Percentiles rank a stretch among this genome's conserved stretches.
These are phyloP conservation scores for Bremia lactucae DNA, from an alignment of 352 stramenopile species.

Conservation along the genomic window DNA sequence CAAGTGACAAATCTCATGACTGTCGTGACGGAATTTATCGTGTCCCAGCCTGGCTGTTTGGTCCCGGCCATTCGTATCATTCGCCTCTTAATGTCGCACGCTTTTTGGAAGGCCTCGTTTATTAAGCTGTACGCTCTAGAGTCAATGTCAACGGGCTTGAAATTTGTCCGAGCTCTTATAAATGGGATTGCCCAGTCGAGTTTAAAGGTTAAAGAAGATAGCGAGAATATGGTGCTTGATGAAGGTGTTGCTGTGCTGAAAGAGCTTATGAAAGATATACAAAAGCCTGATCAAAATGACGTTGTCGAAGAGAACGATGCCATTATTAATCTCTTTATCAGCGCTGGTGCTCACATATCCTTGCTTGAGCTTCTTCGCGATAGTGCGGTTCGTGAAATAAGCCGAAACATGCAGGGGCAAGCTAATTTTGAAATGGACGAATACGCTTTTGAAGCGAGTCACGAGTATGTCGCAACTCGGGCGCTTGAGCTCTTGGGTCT, in stretches of 20 bases:
- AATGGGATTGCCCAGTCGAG: conserved; percentile 40
- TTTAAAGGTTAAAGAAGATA: conserved; percentile 11
- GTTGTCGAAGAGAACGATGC: conserved; percentile 45
- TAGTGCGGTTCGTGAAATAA: conserved; percentile 14
- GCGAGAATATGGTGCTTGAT: conserved; percentile 37
- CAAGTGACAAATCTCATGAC: conserved; percentile 55
- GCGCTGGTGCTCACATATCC: conserved; percentile 48
- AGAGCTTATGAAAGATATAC: conserved; percentile 35
- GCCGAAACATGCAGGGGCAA: conserved; percentile 12
- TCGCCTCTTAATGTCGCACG: conserved; percentile 58
- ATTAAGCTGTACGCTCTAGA: conserved; percentile 54
- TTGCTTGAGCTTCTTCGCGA: conserved; percentile 50
- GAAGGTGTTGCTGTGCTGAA: conserved; percentile 51
- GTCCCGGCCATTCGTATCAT: conserved; percentile 55
- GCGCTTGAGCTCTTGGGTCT: conserved; percentile 42
- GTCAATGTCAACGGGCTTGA: conserved; percentile 42
- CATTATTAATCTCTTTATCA: conserved; percentile 62
- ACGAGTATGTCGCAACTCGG: conserved; percentile 21
- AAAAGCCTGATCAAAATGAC: conserved; percentile 13
- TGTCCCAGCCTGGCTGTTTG: conserved; percentile 37
- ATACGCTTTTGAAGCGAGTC: conserved; percentile 14
- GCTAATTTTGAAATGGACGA: conserved; percentile 6
- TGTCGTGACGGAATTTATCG: conserved; percentile 61
- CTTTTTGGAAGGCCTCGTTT: conserved; percentile 65
- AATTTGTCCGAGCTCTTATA: conserved; percentile 57